Evolutionary conservation across 2,329 filamentous ascomycete species (phyloP).

Genomic region (Pseudogymnoascus sp.): DNA sequence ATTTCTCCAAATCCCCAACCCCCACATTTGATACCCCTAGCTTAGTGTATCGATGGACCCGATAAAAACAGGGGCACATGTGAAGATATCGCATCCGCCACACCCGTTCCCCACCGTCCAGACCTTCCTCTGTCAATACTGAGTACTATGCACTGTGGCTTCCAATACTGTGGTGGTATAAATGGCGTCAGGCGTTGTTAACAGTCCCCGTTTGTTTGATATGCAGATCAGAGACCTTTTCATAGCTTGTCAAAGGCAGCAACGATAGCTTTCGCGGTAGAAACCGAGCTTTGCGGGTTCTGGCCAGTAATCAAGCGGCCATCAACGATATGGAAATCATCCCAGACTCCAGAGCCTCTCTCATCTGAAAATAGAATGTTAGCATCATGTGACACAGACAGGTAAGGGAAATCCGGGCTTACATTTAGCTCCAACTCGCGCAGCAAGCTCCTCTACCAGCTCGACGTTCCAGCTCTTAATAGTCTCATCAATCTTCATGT

Average conservation of each 20-base stretch:
- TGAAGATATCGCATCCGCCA: neutral
- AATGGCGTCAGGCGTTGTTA: neutral
- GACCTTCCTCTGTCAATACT: neutral
- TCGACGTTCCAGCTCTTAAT: constrained; percentile 29
- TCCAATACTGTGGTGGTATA: neutral
- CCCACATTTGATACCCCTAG: neutral
- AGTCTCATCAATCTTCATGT: constrained; percentile 29
- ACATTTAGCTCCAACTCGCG: constrained; percentile 28
- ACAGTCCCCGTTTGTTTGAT: too few relatives aligned
- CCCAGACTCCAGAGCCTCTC: constrained; percentile 22
- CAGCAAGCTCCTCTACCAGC: constrained; percentile 31
- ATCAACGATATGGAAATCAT: constrained; percentile 23
- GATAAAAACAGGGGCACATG: neutral
- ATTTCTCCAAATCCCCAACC: neutral
- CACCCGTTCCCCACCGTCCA: neutral
- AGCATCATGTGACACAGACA: neutral
- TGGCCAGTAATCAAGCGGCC: constrained; percentile 33
- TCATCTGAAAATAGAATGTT: constrained; percentile 6
- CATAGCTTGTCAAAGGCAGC: constrained; percentile 9
- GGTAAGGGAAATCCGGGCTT: constrained; percentile 17
- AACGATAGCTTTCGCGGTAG: constrained; percentile 31
- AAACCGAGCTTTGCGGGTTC: constrained; percentile 34
- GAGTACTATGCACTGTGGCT: too few relatives aligned
- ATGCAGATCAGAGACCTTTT: neutral
- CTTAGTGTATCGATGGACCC: neutral